Base-by-base conservation (phyloP, 352 stramenopile genomes). In the Phytophthora pistaciae region DNA sequence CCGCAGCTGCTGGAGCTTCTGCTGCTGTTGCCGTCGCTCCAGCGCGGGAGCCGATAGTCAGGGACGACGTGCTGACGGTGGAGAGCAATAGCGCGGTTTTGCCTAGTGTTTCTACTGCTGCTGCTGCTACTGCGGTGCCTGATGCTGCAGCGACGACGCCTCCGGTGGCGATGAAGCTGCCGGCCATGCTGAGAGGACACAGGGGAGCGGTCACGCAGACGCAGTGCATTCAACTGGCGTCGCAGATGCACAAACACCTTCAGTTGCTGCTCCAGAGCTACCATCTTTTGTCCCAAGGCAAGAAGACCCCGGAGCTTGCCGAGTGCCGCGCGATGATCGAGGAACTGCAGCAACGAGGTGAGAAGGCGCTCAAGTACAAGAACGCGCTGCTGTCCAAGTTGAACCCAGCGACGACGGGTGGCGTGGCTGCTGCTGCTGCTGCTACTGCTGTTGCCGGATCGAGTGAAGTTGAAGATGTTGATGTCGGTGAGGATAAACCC, bases 221-320 rank as follows among this genome's bases (percentile, higher is more conserved):
- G 33, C 90, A 95, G 63, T 94, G 89, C 46, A 87, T 94, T 57
- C 87, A 94, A 64, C 48, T 96, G 42, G 86, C 90, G 1, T 96
- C 90, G 4, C 90, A 96, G 55, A 95, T 96, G 85, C 90, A 96
- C 72, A 96, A 96, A 40, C 90, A 96, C 68, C 77, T 95, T 27
- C 90, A 96, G 68, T 74, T 96, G 6, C 44, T 96, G 56, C 61
- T 95, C 18, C 85, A 94, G 70, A 93, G 77, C 27, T 90, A 89
- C 64, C 79, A 93, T 68, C 27, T 92, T 49, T 66, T 92, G 33
- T 56, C 73, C 3, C 78, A 59, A 58, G 55, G 74, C 38, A 23
- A 42, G 7, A 46, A 53, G 4, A 57, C 54, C 1, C 57, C 64
- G 4, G 63, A 63, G 3, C 11, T 76, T 5, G 20, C 68, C 11